Evolutionary conservation across 495 filamentous ascomycete genomes (phyloP).

Genomic region (Penicillium paxilli): DNA sequence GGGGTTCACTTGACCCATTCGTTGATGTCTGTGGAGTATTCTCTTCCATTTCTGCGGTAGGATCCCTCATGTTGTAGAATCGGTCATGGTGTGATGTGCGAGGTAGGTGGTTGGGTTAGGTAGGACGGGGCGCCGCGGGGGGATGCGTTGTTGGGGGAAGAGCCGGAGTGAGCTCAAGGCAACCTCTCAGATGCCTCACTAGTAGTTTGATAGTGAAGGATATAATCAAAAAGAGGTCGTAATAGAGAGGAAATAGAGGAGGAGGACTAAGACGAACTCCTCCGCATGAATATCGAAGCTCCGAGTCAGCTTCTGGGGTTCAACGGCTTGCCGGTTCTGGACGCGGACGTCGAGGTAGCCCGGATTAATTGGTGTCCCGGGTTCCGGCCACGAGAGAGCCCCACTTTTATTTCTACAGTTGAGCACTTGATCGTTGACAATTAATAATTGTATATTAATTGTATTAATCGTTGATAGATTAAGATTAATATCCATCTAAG

Average conservation of each 20-base stretch:
- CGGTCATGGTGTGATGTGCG: constrained; percentile 37
- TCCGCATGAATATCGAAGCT: not conserved
- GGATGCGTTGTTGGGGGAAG: constrained; percentile 4
- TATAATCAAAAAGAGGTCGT: not conserved
- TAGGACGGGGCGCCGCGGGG: constrained; percentile 11
- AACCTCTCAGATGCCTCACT: not conserved
- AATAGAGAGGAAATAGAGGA: not conserved
- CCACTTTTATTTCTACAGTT: not conserved
- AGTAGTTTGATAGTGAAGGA: too few species aligned
- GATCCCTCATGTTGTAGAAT: constrained; percentile 42
- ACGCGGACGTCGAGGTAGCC: not conserved
- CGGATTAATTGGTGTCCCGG: constrained; percentile 18
- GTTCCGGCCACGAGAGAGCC: not conserved
- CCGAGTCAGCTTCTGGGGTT: not conserved
- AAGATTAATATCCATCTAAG: too few species aligned
- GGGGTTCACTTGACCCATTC: constrained; percentile 34
- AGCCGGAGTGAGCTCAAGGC: constrained; percentile 9
- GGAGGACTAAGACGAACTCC: not conserved
- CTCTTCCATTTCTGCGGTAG: constrained; percentile 40
- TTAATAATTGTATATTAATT: too few species aligned
- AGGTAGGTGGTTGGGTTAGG: not conserved
- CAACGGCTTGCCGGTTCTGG: constrained; percentile 13
- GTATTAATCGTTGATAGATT: too few species aligned
- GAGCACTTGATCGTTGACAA: too few species aligned
- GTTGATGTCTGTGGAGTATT: constrained; percentile 27